phyloP scores from a whole-genome alignment of 495 filamentous ascomycete genomes.

The Penicillium pulvis region DNA sequence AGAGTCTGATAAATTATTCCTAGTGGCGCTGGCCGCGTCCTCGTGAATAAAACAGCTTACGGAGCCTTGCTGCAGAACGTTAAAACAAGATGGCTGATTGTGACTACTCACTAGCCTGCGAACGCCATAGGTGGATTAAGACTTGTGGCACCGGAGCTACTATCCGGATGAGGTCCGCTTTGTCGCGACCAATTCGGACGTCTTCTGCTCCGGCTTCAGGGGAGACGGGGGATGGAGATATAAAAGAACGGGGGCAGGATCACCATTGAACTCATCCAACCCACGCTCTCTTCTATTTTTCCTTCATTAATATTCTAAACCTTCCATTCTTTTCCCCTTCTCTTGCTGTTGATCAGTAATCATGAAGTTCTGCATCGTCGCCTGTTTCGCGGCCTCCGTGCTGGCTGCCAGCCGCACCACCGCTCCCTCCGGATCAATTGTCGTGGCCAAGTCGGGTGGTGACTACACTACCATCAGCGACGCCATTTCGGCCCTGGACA shows the following conservation, averaged over 20 bases:
- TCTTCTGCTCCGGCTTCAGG: background rate
- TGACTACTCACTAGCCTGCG: background rate
- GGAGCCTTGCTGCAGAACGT: background rate
- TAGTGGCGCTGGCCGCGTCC: conserved; percentile 6
- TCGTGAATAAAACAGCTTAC: background rate
- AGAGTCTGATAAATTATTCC: background rate
- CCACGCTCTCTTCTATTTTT: background rate
- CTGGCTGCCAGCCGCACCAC: conserved; percentile 46
- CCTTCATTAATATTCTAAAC: background rate
- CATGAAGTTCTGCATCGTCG: conserved; percentile 17
- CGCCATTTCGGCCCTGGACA: conserved; percentile 57
- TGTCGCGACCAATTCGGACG: background rate
- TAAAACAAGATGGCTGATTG: background rate
- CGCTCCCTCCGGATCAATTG: conserved; percentile 53
- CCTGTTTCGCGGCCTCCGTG: conserved; percentile 29
- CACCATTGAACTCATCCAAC: background rate
- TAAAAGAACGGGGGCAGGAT: conserved; percentile 2
- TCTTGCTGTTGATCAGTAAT: background rate
- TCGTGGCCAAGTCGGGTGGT: conserved; percentile 48
- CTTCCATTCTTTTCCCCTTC: background rate
- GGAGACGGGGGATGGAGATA: background rate
- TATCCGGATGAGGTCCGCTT: background rate
- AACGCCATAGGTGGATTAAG: conserved; percentile 7
- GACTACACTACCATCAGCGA: conserved; percentile 52
- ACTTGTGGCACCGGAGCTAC: conserved; percentile 2